These are phyloP conservation scores for Neofusicoccum sp. DNA, from an alignment of 2,329 filamentous ascomycete species.

Conservation along the genomic window DNA sequence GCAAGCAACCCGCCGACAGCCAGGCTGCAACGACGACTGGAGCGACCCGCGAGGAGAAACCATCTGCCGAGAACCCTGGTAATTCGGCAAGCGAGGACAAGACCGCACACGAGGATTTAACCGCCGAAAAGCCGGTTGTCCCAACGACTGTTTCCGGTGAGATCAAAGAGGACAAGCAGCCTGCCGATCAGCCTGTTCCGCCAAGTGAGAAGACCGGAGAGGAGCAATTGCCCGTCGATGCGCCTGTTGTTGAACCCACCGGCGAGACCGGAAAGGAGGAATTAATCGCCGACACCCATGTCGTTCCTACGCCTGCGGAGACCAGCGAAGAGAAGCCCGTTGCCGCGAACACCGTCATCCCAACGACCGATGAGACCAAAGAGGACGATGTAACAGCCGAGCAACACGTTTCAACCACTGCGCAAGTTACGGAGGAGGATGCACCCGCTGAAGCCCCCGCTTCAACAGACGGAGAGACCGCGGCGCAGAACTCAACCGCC, in stretches of 20 bases:
- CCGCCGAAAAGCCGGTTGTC: slow-evolving; percentile 15
- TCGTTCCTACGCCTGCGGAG: neutral
- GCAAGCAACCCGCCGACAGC: neutral
- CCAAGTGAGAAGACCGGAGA: neutral
- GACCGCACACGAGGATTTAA: slow-evolving; percentile 12
- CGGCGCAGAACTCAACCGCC: neutral
- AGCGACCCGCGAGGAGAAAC: neutral
- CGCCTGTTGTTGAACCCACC: neutral
- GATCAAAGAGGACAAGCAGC: slow-evolving; percentile 1
- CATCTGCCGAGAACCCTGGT: neutral
- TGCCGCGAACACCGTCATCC: neutral
- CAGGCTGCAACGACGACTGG: neutral
- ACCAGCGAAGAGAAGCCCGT: neutral
- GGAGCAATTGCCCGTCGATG: neutral
- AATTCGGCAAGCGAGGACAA: slow-evolving; percentile 11
- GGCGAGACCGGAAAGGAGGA: neutral
- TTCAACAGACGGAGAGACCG: neutral
- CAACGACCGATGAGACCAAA: neutral
- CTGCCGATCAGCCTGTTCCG: neutral
- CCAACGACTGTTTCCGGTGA: slow-evolving; percentile 2
- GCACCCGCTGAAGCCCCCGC: neutral
- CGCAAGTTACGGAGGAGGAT: neutral
- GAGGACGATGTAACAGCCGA: neutral
- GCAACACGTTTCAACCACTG: neutral
- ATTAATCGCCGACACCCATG: neutral